Conservation (phyloP, 192 early-diverging fungal species). For the Rhizoclosmatium globosum region DNA sequence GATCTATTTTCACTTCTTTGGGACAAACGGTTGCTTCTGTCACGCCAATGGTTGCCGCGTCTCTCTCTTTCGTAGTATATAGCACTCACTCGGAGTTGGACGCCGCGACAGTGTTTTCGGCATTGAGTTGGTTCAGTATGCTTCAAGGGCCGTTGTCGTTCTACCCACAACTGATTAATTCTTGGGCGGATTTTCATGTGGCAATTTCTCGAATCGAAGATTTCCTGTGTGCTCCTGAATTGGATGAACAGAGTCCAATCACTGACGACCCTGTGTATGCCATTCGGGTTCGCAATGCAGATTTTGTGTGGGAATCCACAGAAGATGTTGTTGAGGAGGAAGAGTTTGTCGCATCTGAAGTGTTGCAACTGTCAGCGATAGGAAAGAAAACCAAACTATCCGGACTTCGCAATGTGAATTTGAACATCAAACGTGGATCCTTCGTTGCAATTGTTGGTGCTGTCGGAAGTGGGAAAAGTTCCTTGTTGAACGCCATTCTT, state of each 20-base stretch:
- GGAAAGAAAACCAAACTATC: conserved; percentile 6
- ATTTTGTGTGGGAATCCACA: conserved; percentile 61
- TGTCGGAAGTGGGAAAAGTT: conserved; percentile 86
- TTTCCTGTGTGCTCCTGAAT: conserved; percentile 65
- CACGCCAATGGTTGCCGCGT: conserved; percentile 50
- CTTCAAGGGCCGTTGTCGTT: conserved; percentile 58
- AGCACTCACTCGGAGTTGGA: conserved; percentile 35
- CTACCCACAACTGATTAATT: conserved; percentile 53
- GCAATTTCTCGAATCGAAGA: conserved; percentile 53
- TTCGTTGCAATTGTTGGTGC: conserved; percentile 83
- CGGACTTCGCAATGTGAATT: conserved; percentile 50
- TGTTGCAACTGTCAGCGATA: background rate
- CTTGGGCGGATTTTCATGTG: conserved; percentile 58
- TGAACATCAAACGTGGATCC: conserved; percentile 57
- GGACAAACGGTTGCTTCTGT: conserved; percentile 51
- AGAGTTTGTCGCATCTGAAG: background rate
- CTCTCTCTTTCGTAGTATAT: conserved; percentile 53
- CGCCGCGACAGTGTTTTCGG: conserved; percentile 52
- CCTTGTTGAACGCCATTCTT: conserved; percentile 80
- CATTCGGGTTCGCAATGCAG: conserved; percentile 61
- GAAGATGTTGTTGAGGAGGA: conserved; percentile 78
- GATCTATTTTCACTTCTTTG: conserved; percentile 46
- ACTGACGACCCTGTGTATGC: conserved; percentile 43
- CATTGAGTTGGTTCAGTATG: conserved; percentile 51
- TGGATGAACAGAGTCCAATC: conserved; percentile 56